Evolutionary conservation across 73 alveolate genomes (phyloP).

Genomic region (Paramecium primaurelia): DNA sequence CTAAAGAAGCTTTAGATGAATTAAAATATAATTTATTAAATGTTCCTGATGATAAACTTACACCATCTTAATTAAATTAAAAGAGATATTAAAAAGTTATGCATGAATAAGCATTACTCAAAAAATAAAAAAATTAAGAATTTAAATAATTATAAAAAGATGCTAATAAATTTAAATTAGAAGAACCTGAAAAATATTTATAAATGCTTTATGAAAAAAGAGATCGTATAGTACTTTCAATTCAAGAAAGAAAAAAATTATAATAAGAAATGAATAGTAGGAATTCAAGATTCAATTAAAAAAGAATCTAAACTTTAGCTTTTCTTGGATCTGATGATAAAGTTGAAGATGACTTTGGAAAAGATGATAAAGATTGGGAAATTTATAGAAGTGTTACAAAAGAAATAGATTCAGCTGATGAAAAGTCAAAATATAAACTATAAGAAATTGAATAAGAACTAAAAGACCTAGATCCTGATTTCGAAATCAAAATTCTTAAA

Average conservation of each 20-base stretch:
- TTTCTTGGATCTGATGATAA: not conserved
- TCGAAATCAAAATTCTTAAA: slow-evolving; percentile 12
- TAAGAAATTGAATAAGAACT: slow-evolving; percentile 13
- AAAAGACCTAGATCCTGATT: slow-evolving; percentile 44
- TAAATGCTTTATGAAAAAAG: slow-evolving; percentile 27
- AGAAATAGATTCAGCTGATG: slow-evolving; percentile 33
- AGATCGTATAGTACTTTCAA: not conserved
- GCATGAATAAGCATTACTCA: not conserved
- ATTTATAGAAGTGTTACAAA: not conserved
- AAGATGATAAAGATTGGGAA: slow-evolving; percentile 47
- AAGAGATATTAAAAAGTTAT: slow-evolving; percentile 22
- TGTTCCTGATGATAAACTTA: slow-evolving; percentile 31
- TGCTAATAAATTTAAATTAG: slow-evolving; percentile 37
- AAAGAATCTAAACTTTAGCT: slow-evolving; percentile 31
- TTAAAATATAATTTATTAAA: slow-evolving; percentile 12
- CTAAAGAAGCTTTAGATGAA: slow-evolving; percentile 31
- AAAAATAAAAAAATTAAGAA: slow-evolving; percentile 8
- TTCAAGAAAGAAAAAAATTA: not conserved
- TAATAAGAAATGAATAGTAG: slow-evolving; percentile 16
- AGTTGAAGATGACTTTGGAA: slow-evolving; percentile 39
- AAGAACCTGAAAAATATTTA: slow-evolving; percentile 45
- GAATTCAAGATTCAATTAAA: slow-evolving; percentile 26
- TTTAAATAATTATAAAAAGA: slow-evolving; percentile 2
- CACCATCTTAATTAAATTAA: slow-evolving; percentile 35
- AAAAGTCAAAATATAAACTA: slow-evolving; percentile 6